These are phyloP conservation scores for Smittium culicis DNA, from an alignment of 371 early-diverging fungal genomes.

Conservation along the genomic window DNA sequence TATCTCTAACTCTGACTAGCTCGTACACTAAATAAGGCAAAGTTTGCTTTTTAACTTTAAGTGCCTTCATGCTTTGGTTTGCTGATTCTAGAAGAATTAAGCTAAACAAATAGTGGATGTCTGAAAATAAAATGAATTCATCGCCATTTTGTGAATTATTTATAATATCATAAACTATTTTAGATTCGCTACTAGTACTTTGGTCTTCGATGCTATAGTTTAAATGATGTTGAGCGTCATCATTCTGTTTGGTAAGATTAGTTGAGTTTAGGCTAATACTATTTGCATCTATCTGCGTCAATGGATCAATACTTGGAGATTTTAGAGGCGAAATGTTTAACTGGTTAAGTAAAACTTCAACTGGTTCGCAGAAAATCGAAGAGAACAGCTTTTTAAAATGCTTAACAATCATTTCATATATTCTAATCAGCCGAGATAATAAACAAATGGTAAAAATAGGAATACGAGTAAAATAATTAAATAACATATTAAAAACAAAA, in stretches of 20 bases:
- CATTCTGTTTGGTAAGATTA: not conserved
- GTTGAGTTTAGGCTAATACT: not conserved
- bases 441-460: not conserved
- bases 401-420: not conserved
- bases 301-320: not conserved
- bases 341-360: not conserved
- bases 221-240: too few relatives aligned
- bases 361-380: not conserved
- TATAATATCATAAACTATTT: not conserved
- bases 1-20: conserved; percentile 6
- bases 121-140: conserved; percentile 2
- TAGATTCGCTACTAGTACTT: not conserved
- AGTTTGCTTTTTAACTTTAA: not conserved
- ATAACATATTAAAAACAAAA: not conserved
- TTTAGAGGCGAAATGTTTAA: not conserved
- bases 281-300: not conserved
- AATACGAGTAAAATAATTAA: not conserved
- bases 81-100: not conserved
- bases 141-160: not conserved
- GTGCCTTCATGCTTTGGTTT: not conserved
- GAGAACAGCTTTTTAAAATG: not conserved
- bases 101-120: conserved; percentile 1
- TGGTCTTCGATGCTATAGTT: not conserved
- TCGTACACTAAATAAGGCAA: conserved; percentile 3
- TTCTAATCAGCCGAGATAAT: too few relatives aligned